Evolutionary conservation across 1,139 yeast species (phyloP), one percentile per base, ranked within the genome.

Genomic region (Magnusiomyces suaveolens): DNA sequence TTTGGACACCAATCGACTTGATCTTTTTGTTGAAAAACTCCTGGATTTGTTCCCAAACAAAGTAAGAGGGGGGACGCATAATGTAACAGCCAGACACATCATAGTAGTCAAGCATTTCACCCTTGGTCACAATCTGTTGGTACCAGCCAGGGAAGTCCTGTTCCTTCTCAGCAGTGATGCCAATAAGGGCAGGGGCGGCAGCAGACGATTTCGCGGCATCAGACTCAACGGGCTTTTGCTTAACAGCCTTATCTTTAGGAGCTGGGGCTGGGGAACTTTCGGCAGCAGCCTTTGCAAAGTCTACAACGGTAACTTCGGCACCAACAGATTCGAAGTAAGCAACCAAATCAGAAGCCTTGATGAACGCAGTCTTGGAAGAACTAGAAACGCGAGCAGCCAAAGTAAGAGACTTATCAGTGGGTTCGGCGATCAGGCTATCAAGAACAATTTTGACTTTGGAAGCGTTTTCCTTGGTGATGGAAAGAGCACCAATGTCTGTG

Each of bases 41-140:
- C 75, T 90, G 97, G 67, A 94, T 90, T 60, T 78, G 75, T 77
- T 94, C 98, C 99, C 99, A 94, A 59, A 94, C 83, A 57, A 84
- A 76, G 72, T 88, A 94, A 12, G 98, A 90, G 65, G 90, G 86
- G 58, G 99, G 99, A 74, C 97, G 86, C 78, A 94, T 78, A 65
- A 94, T 92, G 73, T 94, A 94, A 76, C 99, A 94, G 63, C 99
- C 99, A 47, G 97, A 90, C 54, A 94, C 97, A 69, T 94, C 98
- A 68, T 94, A 92, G 76, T 94, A 94, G 71, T 94, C 98, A 68
- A 94, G 78, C 95, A 94, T 87, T 73, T 94, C 98, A 72, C 96
- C 95, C 75, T 94, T 94, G 65, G 92, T 85, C 60, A 89, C 79
- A 57, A 94, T 85, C 75, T 94, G 97, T 62, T 90, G 89, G 76